These are phyloP conservation scores for Neophaeococcomyces aloes DNA, from an alignment of 2,329 filamentous ascomycete species.

Conservation along the genomic window DNA sequence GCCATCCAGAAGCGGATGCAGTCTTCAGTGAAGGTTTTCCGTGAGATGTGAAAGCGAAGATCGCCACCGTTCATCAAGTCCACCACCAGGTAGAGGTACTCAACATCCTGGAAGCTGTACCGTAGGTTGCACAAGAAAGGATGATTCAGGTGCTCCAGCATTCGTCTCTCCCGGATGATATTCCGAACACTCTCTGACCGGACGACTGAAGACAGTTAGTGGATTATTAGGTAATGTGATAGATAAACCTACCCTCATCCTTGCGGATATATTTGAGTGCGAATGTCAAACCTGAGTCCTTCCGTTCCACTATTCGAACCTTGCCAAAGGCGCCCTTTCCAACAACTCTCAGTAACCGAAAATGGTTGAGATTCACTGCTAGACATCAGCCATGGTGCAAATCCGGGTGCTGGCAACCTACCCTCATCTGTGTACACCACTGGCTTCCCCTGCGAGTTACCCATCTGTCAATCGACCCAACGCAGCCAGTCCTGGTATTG, in stretches of 20 bases:
- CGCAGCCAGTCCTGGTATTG: background rate
- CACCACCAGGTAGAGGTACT: constrained; percentile 97
- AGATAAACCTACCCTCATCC: constrained; percentile 67
- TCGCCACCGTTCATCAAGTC: constrained; percentile 98
- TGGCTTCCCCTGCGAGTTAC: constrained; percentile 89
- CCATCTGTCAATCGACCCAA: constrained; percentile 48
- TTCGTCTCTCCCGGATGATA: constrained; percentile 91
- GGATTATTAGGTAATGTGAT: constrained; percentile 10
- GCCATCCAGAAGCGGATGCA: constrained; percentile 95
- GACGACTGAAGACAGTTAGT: constrained; percentile 55
- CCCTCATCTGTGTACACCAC: constrained; percentile 88
- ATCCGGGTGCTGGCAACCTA: constrained; percentile 37
- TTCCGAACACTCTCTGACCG: constrained; percentile 96
- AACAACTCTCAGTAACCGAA: constrained; percentile 86
- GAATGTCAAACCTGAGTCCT: constrained; percentile 88
- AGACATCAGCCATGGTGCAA: constrained; percentile 3
- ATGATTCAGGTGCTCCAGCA: constrained; percentile 96
- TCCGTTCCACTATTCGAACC: constrained; percentile 94
- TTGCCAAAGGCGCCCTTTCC: constrained; percentile 98
- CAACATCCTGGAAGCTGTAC: constrained; percentile 98
- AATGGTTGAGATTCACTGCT: constrained; percentile 91
- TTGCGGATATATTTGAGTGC: constrained; percentile 97
- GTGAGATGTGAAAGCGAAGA: constrained; percentile 90
- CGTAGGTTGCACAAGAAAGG: constrained; percentile 96
- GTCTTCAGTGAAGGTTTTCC: constrained; percentile 96